These are phyloP conservation scores for Protomyces inundatus DNA, from an alignment of 1,139 yeast species.

Conservation along the genomic window DNA sequence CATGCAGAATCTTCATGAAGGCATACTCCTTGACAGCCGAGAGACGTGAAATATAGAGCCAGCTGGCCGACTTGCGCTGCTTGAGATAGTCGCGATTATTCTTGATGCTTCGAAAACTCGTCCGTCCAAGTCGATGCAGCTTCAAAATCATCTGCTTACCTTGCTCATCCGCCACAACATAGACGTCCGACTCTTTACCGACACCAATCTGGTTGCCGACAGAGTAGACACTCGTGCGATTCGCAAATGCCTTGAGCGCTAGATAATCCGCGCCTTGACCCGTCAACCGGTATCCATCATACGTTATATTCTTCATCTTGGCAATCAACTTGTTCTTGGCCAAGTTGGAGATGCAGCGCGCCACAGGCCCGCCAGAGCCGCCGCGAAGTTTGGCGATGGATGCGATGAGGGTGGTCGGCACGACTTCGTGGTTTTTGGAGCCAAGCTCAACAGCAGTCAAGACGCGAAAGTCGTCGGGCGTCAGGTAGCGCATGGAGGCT, in stretches of 20 bases:
- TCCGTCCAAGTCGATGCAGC: conserved; percentile 88
- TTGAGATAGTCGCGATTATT: conserved; percentile 86
- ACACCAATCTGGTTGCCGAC: conserved; percentile 90
- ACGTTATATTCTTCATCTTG: conserved; percentile 55
- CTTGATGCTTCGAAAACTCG: conserved; percentile 86
- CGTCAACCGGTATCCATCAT: conserved; percentile 82
- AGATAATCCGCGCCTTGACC: conserved; percentile 87
- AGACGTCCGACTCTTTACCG: conserved; percentile 95
- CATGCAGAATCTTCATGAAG: conserved; percentile 69
- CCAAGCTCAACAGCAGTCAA: conserved; percentile 88
- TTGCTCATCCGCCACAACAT: conserved; percentile 66
- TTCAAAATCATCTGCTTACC: conserved; percentile 70
- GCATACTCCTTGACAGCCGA: conserved; percentile 92
- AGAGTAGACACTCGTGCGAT: conserved; percentile 66
- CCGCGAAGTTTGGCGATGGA: conserved; percentile 74
- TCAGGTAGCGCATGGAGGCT: conserved; percentile 84
- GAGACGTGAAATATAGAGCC: conserved; percentile 87
- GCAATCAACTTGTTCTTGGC: conserved; percentile 80
- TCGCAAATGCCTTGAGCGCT: conserved; percentile 73
- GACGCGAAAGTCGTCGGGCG: conserved; percentile 84
- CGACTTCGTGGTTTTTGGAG: conserved; percentile 87
- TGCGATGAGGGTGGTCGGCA: conserved; percentile 79
- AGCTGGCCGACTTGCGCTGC: conserved; percentile 61
- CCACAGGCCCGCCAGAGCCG: conserved; percentile 56
- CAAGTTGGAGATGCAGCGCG: conserved; percentile 71